Conservation (phyloP, 2,329 filamentous ascomycete species). For the Talaromyces albobiverticillius region DNA sequence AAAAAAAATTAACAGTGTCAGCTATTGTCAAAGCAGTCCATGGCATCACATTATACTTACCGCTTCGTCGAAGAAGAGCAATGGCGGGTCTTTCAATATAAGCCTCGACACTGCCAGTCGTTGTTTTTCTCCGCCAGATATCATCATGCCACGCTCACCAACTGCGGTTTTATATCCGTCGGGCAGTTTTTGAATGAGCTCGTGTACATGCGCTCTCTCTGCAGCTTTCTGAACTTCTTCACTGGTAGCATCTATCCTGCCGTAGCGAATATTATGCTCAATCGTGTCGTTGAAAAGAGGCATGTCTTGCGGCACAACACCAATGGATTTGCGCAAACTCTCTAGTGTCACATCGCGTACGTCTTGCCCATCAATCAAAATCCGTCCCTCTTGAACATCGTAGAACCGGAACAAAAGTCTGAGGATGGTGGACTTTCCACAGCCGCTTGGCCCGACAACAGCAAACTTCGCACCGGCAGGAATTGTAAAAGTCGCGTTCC, state of each 20-base stretch:
- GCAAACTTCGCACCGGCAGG: slow-evolving; percentile 95
- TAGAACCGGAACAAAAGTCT: slow-evolving; percentile 92
- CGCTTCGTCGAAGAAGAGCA: slow-evolving; percentile 94
- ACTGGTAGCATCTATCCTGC: slow-evolving; percentile 70
- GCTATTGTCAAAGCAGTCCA: background rate
- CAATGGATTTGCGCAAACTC: slow-evolving; percentile 79
- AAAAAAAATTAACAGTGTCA: slow-evolving; percentile 11
- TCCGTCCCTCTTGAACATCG: slow-evolving; percentile 79
- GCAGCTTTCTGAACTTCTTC: slow-evolving; percentile 76
- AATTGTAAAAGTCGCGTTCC: slow-evolving; percentile 80
- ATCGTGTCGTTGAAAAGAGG: slow-evolving; percentile 97
- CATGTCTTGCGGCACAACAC: slow-evolving; percentile 95
- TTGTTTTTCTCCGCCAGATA: slow-evolving; percentile 92
- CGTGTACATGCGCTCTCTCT: slow-evolving; percentile 77
- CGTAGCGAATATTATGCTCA: slow-evolving; percentile 92
- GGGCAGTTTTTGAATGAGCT: slow-evolving; percentile 74
- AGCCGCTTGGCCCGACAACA: slow-evolving; percentile 90
- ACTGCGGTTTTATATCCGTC: slow-evolving; percentile 91
- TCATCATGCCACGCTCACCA: slow-evolving; percentile 94
- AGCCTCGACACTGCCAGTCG: slow-evolving; percentile 78
- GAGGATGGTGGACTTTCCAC: slow-evolving; percentile 91
- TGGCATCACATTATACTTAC: slow-evolving; percentile 38
- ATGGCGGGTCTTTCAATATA: slow-evolving; percentile 81
- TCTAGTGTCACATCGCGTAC: slow-evolving; percentile 78
- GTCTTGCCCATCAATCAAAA: slow-evolving; percentile 91